Percentiles rank a stretch among this genome's conserved stretches.
These are phyloP conservation scores for Komagataea norvegica DNA, from an alignment of 1,139 yeast species.

Conservation along the genomic window DNA sequence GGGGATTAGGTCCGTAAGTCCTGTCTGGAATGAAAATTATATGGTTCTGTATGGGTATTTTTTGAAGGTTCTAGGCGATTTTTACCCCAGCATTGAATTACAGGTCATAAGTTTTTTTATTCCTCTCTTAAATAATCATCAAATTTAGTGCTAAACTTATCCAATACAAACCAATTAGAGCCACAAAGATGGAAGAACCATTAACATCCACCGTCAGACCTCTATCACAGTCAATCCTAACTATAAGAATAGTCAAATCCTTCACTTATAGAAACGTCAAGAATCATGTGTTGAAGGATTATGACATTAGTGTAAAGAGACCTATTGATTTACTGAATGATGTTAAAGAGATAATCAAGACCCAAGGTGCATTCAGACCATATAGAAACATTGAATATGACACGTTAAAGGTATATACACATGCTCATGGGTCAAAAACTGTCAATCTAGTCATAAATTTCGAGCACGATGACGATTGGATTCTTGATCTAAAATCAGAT, in stretches of 20 bases:
- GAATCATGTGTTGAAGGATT: constrained; percentile 66
- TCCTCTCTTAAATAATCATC: no score
- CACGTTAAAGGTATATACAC: constrained; percentile 80
- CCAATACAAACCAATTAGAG: no score
- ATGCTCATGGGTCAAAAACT: constrained; percentile 93
- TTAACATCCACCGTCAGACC: constrained; percentile 33
- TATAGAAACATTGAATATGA: constrained; percentile 75
- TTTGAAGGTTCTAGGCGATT: no score
- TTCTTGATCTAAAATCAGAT: constrained; percentile 42
- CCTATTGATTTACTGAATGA: constrained; percentile 57
- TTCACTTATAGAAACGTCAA: constrained; percentile 90
- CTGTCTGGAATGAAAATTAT: no score
- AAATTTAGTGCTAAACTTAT: no score
- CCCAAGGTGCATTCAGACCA: constrained; percentile 73
- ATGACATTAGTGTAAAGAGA: constrained; percentile 68
- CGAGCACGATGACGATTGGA: constrained; percentile 75
- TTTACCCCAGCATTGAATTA: no score
- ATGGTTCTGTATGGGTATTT: no score
- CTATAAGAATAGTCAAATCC: constrained; percentile 83
- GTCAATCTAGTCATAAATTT: constrained; percentile 88
- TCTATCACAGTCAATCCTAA: constrained; percentile 53
- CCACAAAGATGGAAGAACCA: constrained; percentile 28
- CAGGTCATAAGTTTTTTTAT: no score
- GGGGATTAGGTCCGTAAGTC: no score
- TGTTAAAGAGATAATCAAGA: constrained; percentile 45